A percentile compares a stretch with the other conserved stretches of the same genome.
Conservation (phyloP, 345 rosid species). For the Luvunga scandens region DNA sequence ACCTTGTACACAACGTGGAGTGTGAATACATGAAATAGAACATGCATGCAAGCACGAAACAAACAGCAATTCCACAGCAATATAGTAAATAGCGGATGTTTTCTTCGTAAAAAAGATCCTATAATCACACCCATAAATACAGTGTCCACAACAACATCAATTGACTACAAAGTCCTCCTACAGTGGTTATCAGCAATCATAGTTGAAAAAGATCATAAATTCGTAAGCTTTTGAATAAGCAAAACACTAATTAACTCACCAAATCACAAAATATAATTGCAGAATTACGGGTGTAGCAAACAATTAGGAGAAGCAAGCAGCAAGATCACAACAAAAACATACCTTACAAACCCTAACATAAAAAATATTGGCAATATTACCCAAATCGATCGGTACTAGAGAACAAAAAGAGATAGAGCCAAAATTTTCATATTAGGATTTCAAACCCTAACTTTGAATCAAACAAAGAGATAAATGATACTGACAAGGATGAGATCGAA, state of each 20-base stretch:
- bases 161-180: too few relatives aligned
- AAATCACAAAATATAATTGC: background rate
- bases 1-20: too few relatives aligned
- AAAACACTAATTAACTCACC: background rate
- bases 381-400: background rate
- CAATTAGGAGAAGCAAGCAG: background rate
- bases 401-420: background rate
- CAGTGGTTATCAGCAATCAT: too few relatives aligned
- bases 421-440: background rate
- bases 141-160: too few relatives aligned
- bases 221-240: background rate
- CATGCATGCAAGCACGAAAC: too few relatives aligned
- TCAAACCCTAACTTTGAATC: background rate
- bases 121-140: too few relatives aligned
- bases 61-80: too few relatives aligned
- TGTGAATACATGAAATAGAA: too few relatives aligned
- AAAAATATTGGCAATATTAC: background rate
- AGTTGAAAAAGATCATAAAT: too few relatives aligned
- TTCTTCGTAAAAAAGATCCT: too few relatives aligned
- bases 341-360: background rate
- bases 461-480: background rate
- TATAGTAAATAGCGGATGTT: too few relatives aligned
- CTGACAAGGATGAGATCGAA: conserved; percentile 48
- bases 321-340: background rate
- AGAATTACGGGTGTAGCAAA: background rate